phyloP scores from a whole-genome alignment of 2,329 filamentous ascomycete genomes.

The Aspergillus floridensis region DNA sequence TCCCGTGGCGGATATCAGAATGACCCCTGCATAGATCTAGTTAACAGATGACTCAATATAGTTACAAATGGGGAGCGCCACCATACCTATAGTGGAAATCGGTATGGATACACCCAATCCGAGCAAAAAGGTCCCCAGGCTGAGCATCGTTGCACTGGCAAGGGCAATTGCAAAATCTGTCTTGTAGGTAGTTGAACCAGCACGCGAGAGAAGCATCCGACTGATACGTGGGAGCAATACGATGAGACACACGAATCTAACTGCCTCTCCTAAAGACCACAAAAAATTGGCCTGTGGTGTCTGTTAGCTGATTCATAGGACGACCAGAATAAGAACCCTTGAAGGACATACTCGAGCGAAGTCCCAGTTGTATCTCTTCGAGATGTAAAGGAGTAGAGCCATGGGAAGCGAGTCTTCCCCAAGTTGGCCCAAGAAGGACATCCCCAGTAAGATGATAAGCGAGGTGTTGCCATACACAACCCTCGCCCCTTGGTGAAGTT shows the following conservation, averaged over 20 bases:
- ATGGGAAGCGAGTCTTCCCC: constrained; percentile 2
- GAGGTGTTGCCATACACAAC: background rate
- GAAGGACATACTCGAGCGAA: background rate
- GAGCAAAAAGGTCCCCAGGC: background rate
- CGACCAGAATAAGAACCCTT: background rate
- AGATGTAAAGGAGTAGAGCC: background rate
- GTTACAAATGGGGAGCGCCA: rapidly evolving
- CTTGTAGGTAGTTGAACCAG: background rate
- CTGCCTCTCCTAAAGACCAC: background rate
- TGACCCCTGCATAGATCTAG: background rate
- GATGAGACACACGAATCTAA: background rate
- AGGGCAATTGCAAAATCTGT: background rate
- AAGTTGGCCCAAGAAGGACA: background rate
- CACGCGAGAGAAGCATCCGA: background rate
- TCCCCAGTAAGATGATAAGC: background rate
- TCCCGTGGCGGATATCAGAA: background rate
- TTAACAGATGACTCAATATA: no score
- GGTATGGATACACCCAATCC: background rate
- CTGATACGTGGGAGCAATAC: background rate
- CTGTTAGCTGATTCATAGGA: background rate
- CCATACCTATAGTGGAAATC: background rate
- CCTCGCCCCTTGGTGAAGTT: no score
- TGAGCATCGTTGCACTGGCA: background rate
- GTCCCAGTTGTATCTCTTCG: background rate
- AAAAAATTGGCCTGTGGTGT: background rate